Base-by-base conservation (phyloP, 2,329 filamentous ascomycete species). In the Microsporum canis region DNA sequence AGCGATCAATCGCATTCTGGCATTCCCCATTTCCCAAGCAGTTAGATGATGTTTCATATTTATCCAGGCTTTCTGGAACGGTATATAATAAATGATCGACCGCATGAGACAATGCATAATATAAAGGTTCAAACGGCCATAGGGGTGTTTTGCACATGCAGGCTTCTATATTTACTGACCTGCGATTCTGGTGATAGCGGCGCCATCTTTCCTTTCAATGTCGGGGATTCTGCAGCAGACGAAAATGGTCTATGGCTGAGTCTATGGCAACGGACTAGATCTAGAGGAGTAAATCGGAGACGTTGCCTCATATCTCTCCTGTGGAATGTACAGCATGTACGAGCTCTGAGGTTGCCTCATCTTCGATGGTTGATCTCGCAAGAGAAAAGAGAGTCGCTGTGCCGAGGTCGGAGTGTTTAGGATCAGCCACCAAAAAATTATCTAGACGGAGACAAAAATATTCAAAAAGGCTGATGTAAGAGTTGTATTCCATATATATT, bases 1-100 rank as follows among this genome's bases (percentile, higher is more conserved):
- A 74, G 60, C 82, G 79, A 47, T 79, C 75, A 68, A 86, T 76
- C 43, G 82, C 83, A 67, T 71, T 70, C 77, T 79, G 64, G 38
- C 57, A 29, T 51, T 34, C 36, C 55, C 17, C 17, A 23, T 12
- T 39, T 12, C 38, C 38, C 38, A 39, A 51, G 8, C 29, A 36
- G 53, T 38, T 36, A 38, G 17, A 57, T 23, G 23, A 57, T 57
- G 36, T 57, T 41, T 36, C 53, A 41, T 23, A 23, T 23, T 27
- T 51, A 47, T 27, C 23, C 43, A 51, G 45, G 23, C 31, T 38
- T 57, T 57, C 31, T 38, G 36, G 53, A 38, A 41, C 31, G 33
- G 12, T 57, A 38, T 57, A 57, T 23, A 38, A 27, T 23, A n/a
- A 36, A 6, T 55, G 49, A 55, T 34, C 51, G 51, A n/a, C 51